phyloP scores from a whole-genome alignment of 768 basidiomycete genomes.

The Phylloporus sp. region DNA sequence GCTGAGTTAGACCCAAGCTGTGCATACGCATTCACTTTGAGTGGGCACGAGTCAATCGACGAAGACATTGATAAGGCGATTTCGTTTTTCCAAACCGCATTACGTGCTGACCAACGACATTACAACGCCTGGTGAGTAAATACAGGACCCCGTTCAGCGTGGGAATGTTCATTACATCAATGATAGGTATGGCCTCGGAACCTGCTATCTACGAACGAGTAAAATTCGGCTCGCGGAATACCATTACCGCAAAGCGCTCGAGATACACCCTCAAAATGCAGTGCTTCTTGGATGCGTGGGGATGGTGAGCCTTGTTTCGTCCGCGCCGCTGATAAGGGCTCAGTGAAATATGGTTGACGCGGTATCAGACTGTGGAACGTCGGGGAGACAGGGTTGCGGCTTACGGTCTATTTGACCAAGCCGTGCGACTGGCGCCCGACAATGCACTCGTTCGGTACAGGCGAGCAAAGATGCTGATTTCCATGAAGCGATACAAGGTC shows the following conservation, averaged over 20 bases:
- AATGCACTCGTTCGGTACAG: conserved; percentile 94
- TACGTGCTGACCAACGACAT: conserved; percentile 87
- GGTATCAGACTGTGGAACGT: conserved; percentile 76
- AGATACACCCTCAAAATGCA: conserved; percentile 92
- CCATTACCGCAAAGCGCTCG: conserved; percentile 88
- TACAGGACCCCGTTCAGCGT: background rate
- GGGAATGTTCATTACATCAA: conserved; percentile 25
- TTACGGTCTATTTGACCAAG: conserved; percentile 74
- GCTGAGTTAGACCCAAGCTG: conserved; percentile 83
- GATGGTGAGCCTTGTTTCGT: conserved; percentile 63
- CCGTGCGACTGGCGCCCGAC: conserved; percentile 72
- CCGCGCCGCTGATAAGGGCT: conserved; percentile 17
- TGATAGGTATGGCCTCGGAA: conserved; percentile 94
- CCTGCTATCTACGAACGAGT: conserved; percentile 92
- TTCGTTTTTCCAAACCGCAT: conserved; percentile 85
- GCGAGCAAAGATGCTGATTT: conserved; percentile 85
- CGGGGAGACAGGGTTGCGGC: conserved; percentile 74
- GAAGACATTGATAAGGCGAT: conserved; percentile 93
- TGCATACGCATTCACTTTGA: conserved; percentile 94
- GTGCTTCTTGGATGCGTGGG: conserved; percentile 96
- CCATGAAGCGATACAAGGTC: conserved; percentile 81
- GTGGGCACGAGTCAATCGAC: conserved; percentile 95
- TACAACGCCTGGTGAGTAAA: conserved; percentile 89
- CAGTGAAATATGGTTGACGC: conserved; percentile 9
- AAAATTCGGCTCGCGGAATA: conserved; percentile 93